Percentiles rank a stretch among this genome's conserved stretches.
phyloP scores from a whole-genome alignment of 306 rosid species.

The Quercus dentata region DNA sequence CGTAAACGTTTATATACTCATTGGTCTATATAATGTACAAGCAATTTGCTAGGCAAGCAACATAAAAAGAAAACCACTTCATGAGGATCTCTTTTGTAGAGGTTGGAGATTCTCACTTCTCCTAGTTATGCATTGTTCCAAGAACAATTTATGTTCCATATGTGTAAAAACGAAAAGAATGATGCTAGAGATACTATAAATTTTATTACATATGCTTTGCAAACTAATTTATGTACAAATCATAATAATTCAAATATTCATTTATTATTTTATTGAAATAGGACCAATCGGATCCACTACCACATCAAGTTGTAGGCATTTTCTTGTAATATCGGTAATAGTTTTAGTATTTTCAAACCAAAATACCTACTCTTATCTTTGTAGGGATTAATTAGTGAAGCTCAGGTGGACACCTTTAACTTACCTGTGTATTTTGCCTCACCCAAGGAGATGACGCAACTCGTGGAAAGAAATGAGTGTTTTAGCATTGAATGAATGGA shows the following conservation, averaged over 20 bases:
- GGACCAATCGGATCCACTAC: no score
- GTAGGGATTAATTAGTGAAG: conserved; percentile 8
- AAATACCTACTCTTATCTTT: background rate
- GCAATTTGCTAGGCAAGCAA: background rate
- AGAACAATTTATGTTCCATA: background rate
- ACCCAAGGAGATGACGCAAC: background rate
- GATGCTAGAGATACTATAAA: no score
- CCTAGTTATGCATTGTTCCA: background rate
- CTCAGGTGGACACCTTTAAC: conserved; percentile 10
- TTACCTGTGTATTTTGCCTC: background rate
- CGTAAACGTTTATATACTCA: background rate
- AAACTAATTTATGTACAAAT: no score
- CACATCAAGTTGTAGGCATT: no score
- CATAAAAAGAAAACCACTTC: background rate
- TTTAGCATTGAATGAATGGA: conserved; percentile 18
- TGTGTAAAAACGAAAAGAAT: background rate
- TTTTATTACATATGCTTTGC: no score
- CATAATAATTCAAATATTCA: no score
- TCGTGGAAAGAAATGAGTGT: background rate
- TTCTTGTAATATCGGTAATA: no score
- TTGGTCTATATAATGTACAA: background rate
- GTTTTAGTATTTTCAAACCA: no score
- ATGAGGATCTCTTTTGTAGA: background rate
- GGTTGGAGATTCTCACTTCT: background rate
- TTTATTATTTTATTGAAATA: no score